A percentile compares a stretch with the other conserved stretches of the same genome.
Evolutionary conservation across 169 alveolate genomes (phyloP).

Genomic region (Babesia bigemina): DNA sequence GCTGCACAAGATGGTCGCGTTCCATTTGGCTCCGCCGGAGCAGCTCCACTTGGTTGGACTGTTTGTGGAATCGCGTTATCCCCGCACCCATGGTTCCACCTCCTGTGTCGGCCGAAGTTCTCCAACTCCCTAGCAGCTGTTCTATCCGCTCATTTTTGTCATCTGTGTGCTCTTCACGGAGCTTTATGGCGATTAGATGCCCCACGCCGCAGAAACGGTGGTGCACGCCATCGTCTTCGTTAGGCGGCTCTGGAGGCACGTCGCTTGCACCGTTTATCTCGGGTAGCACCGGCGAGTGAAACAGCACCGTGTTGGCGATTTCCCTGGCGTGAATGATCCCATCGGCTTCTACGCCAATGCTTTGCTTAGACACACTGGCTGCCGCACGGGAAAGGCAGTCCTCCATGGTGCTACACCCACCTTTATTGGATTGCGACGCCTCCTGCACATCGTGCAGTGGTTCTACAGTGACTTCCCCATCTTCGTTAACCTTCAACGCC

Average conservation of each 20-base stretch:
- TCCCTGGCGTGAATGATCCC: conserved; percentile 16
- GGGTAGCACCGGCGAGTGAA: conserved; percentile 58
- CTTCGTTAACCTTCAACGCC: conserved; percentile 15
- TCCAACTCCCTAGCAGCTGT: conserved; percentile 14
- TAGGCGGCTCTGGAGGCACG: background rate
- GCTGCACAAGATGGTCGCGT: conserved; percentile 39
- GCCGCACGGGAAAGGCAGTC: conserved; percentile 5
- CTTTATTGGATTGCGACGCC: background rate
- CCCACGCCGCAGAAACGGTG: conserved; percentile 37
- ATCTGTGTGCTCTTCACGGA: conserved; percentile 3
- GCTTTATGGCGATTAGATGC: conserved; percentile 30
- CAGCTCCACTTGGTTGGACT: conserved; percentile 42
- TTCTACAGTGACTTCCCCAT: background rate
- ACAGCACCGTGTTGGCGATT: conserved; percentile 28
- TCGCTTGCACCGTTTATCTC: background rate
- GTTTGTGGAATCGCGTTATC: conserved; percentile 31
- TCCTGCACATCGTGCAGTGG: background rate
- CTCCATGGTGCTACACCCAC: background rate
- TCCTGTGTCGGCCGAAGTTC: background rate
- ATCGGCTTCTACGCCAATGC: background rate
- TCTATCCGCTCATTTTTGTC: conserved; percentile 9
- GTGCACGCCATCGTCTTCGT: conserved; percentile 30
- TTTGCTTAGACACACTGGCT: background rate
- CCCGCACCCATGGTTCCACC: conserved; percentile 13
- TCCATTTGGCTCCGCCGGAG: conserved; percentile 22